Conservation (phyloP, 1,284 basidiomycete genomes). For the Fistulinella cinereoalba region DNA sequence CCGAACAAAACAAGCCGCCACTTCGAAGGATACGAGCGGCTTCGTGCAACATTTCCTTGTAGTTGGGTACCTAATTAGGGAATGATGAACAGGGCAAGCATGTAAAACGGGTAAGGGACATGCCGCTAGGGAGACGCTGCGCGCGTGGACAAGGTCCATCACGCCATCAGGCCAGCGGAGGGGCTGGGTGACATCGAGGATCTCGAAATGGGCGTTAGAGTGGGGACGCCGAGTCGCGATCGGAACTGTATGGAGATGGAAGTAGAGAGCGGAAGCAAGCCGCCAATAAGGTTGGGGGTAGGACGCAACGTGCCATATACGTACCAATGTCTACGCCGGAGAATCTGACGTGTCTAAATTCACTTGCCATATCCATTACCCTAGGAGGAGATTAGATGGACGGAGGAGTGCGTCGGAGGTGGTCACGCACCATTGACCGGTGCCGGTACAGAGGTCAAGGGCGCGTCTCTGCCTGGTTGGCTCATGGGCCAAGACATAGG, state of each 20-base stretch:
- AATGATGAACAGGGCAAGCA: constrained; percentile 16
- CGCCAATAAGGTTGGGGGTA: constrained; percentile 8
- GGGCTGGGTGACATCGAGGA: constrained; percentile 54
- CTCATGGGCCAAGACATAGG: constrained; percentile 43
- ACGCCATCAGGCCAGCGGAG: constrained; percentile 48
- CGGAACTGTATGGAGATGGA: constrained; percentile 58
- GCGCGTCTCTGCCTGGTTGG: constrained; percentile 44
- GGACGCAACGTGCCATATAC: constrained; percentile 20
- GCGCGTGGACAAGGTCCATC: constrained; percentile 64
- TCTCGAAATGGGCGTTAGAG: constrained; percentile 59
- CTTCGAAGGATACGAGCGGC: constrained; percentile 57
- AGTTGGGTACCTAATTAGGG: constrained; percentile 46
- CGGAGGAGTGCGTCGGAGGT: constrained; percentile 14
- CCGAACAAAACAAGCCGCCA: constrained; percentile 62
- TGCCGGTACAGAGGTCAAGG: constrained; percentile 70
- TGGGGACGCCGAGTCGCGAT: constrained; percentile 60
- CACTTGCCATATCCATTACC: constrained; percentile 66
- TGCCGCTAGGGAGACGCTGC: constrained; percentile 56
- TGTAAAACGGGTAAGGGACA: constrained; percentile 27
- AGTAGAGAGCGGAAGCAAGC: constrained; percentile 5
- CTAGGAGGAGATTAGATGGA: constrained; percentile 39
- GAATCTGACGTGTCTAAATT: constrained; percentile 61
- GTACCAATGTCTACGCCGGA: constrained; percentile 70
- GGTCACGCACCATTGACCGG: constrained; percentile 59
- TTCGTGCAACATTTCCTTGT: constrained; percentile 50